Evolutionary conservation across 208 protist species (phyloP).

Genomic region (Porcisia deanei): DNA sequence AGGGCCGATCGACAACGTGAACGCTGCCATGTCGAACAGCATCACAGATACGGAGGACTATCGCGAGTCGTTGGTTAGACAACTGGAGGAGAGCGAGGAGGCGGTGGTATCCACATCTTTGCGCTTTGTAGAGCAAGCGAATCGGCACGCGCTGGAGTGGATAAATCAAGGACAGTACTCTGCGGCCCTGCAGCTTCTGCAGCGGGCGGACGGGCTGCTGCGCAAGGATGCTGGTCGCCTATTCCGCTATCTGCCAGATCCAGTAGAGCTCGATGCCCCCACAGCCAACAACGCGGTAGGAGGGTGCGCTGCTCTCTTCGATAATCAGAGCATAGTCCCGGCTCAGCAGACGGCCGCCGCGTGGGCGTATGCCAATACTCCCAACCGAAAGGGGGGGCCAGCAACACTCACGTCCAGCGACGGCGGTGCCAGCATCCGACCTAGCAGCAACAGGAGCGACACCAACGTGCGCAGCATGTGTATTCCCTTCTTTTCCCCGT

Average conservation of each 20-base stretch:
- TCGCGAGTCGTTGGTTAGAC: slow-evolving; percentile 18
- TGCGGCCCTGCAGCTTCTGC: slow-evolving; percentile 53
- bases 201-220: slow-evolving; percentile 38
- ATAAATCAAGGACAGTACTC: slow-evolving; percentile 68
- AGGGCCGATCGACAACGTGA: background rate
- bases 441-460: background rate
- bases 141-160: slow-evolving; percentile 48
- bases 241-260: slow-evolving; percentile 43
- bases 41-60: background rate
- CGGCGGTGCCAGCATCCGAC: slow-evolving; percentile 4
- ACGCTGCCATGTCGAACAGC: background rate
- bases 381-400: background rate
- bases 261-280: slow-evolving; percentile 23
- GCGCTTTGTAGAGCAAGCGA: slow-evolving; percentile 25
- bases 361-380: too few species aligned
- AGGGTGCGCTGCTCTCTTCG: background rate
- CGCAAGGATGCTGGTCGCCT: slow-evolving; percentile 41
- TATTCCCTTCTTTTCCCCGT: slow-evolving; percentile 61
- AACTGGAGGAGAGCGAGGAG: slow-evolving; percentile 26
- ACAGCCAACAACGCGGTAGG: background rate
- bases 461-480: slow-evolving; percentile 30
- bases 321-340: background rate
- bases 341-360: background rate
- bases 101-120: slow-evolving; percentile 16
- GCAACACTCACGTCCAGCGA: background rate